Evolutionary conservation across 163 green algal genomes (phyloP).

Genomic region (Chloromonas sp.): DNA sequence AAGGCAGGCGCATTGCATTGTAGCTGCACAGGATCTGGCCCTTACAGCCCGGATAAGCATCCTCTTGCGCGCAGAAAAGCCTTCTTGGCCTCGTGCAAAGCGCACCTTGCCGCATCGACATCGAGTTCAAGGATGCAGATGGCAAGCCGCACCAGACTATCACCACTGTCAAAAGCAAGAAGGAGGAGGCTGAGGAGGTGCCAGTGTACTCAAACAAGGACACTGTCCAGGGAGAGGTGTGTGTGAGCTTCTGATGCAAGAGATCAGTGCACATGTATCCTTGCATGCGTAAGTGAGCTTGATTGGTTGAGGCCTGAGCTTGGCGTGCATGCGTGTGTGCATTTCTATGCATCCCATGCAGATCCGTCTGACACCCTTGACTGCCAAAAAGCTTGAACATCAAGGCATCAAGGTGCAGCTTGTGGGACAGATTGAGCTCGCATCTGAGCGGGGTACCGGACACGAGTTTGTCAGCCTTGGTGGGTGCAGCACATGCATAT

Average conservation of each 20-base stretch:
- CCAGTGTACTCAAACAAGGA: slow-evolving; percentile 76
- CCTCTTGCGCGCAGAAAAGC: slow-evolving; percentile 37
- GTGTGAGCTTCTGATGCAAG: neutral
- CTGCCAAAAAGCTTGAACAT: slow-evolving; percentile 88
- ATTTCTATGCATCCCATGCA: slow-evolving; percentile 8
- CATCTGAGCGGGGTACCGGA: slow-evolving; percentile 52
- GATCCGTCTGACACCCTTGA: slow-evolving; percentile 68
- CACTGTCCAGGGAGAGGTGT: slow-evolving; percentile 65
- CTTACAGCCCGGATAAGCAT: no score
- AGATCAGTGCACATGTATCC: neutral
- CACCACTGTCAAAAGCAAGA: slow-evolving; percentile 42
- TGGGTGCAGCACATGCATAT: slow-evolving; percentile 5
- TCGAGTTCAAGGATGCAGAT: slow-evolving; percentile 50
- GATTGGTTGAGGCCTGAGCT: neutral
- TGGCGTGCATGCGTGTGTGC: neutral
- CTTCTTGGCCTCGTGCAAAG: slow-evolving; percentile 51
- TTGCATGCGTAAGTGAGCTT: neutral
- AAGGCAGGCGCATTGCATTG: no score
- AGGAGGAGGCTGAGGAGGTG: slow-evolving; percentile 63
- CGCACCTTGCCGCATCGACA: slow-evolving; percentile 41
- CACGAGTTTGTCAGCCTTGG: slow-evolving; percentile 71
- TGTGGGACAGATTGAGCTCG: slow-evolving; percentile 90
- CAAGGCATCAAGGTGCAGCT: slow-evolving; percentile 92
- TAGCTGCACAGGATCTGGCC: no score
- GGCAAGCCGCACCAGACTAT: slow-evolving; percentile 43